Percentiles rank a stretch among this genome's conserved stretches.
Conservation (phyloP, 2,329 filamentous ascomycete species). For the Aspergillus floridensis region DNA sequence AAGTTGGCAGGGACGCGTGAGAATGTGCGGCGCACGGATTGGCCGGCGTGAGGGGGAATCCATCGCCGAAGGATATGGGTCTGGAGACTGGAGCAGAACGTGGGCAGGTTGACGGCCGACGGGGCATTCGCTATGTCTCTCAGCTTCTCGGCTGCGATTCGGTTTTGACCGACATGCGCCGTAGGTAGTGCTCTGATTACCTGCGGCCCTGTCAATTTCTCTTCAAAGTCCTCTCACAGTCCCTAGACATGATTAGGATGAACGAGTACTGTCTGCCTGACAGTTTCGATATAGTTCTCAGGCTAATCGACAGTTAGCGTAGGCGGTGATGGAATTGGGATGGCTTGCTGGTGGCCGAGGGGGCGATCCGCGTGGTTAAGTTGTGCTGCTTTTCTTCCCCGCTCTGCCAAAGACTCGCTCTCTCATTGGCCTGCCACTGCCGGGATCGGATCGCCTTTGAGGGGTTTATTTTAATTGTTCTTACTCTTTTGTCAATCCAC, state of each 20-base stretch:
- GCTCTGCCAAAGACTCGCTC: not conserved
- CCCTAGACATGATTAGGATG: too few relatives aligned
- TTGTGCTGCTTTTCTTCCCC: constrained; percentile 3
- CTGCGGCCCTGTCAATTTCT: not conserved
- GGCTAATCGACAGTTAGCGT: not conserved
- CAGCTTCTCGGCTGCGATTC: not conserved
- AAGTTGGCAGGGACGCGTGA: constrained; percentile 2
- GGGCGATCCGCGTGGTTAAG: not conserved
- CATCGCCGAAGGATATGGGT: constrained; percentile 2
- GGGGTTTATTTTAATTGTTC: not conserved
- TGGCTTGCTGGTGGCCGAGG: not conserved
- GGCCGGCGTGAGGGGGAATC: constrained; percentile 3
- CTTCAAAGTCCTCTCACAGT: not conserved
- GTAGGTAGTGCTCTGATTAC: not conserved
- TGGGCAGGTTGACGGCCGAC: not conserved
- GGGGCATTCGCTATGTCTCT: not conserved
- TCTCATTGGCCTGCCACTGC: constrained; percentile 1
- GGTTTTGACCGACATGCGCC: not conserved
- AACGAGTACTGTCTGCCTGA: not conserved
- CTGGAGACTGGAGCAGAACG: constrained; percentile 2
- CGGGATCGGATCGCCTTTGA: constrained; percentile 7
- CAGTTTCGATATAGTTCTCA: not conserved
- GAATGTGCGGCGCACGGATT: constrained; percentile 6
- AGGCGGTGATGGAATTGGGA: not conserved
- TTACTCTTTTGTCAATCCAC: not conserved